Percentiles rank a stretch among this genome's conserved stretches.
Conservation (phyloP, 805 yeast genomes). For the Teunomyces pallodes region DNA sequence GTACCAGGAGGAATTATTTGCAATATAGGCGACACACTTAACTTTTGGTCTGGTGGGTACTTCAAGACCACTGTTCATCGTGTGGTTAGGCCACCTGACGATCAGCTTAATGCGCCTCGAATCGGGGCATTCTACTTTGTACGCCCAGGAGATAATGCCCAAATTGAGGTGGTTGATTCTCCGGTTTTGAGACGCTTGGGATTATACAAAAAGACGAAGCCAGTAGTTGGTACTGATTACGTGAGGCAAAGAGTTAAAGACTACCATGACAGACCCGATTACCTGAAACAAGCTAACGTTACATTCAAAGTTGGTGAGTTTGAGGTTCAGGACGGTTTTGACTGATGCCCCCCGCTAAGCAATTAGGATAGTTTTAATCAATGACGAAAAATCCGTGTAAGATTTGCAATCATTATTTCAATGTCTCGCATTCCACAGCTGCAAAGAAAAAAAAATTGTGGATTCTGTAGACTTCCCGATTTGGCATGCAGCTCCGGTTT, state of each 20-base stretch:
- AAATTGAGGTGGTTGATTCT: constrained; percentile 28
- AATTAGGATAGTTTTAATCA: not conserved
- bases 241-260: constrained; percentile 28
- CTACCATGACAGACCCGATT: constrained; percentile 21
- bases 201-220: constrained; percentile 20
- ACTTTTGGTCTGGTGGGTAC: constrained; percentile 35
- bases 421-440: not conserved
- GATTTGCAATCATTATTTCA: not conserved
- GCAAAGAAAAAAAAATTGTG: not conserved
- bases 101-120: constrained; percentile 27
- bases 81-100: constrained; percentile 34
- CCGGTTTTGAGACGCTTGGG: constrained; percentile 31
- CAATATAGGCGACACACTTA: constrained; percentile 35
- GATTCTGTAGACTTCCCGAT: not conserved
- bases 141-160: constrained; percentile 30
- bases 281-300: constrained; percentile 22
- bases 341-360: constrained; percentile 5
- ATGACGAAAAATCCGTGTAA: not conserved
- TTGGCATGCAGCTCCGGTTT: not conserved
- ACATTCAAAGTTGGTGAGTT: constrained; percentile 28
- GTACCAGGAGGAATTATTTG: constrained; percentile 30
- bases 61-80: constrained; percentile 35
- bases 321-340: constrained; percentile 27
- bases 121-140: constrained; percentile 36
- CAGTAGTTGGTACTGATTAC: constrained; percentile 28